Conservation (phyloP, 2,329 filamentous ascomycete genomes). For the Periconia sp. region DNA sequence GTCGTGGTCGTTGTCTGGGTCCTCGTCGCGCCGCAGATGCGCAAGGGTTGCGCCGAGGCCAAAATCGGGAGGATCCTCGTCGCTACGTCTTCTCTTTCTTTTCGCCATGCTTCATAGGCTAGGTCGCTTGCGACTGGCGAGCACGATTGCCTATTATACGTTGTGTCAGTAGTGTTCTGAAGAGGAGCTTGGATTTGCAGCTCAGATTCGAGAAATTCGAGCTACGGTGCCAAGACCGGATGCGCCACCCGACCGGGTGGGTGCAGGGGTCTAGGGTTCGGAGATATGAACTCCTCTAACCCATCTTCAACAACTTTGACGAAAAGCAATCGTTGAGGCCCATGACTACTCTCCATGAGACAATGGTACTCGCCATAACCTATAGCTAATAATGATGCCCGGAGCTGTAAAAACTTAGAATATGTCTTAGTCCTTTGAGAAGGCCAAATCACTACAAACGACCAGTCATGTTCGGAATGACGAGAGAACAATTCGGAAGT, state of each 20-base stretch:
- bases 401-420: background rate
- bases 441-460: too few relatives aligned
- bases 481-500: background rate
- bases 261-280: too few relatives aligned
- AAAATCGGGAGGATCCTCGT: constrained; percentile 25
- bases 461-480: background rate
- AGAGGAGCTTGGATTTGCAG: background rate
- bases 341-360: too few relatives aligned
- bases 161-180: background rate
- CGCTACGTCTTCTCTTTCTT: constrained; percentile 32
- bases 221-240: too few relatives aligned
- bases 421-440: too few relatives aligned
- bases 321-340: too few relatives aligned
- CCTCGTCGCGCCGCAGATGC: constrained; percentile 26
- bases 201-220: too few relatives aligned
- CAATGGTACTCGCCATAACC: too few relatives aligned
- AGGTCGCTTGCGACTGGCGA: background rate
- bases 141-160: background rate
- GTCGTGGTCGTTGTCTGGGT: constrained; percentile 18
- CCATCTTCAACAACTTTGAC: too few relatives aligned
- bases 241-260: too few relatives aligned
- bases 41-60: constrained; percentile 39
- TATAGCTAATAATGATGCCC: too few relatives aligned
- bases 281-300: too few relatives aligned
- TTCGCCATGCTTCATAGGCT: constrained; percentile 32